These are phyloP conservation scores for Candida piceae DNA, from an alignment of 805 yeast genomes.

Conservation along the genomic window DNA sequence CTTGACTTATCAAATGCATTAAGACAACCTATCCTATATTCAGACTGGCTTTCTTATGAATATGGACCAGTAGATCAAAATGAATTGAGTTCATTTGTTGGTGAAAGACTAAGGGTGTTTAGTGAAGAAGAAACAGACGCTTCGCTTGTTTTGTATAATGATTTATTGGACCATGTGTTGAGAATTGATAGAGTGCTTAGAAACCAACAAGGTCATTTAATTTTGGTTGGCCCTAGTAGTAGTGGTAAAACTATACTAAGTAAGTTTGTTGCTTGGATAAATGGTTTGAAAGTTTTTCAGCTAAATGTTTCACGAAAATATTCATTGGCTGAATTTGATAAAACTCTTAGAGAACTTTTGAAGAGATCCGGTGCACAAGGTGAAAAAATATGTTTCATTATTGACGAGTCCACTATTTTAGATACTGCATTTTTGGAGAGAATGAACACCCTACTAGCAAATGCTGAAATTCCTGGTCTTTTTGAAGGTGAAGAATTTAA, in stretches of 20 bases:
- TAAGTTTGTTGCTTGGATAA: slow-evolving; percentile 87
- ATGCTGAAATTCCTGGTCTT: slow-evolving; percentile 87
- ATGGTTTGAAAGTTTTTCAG: slow-evolving; percentile 61
- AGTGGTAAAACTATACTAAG: slow-evolving; percentile 76
- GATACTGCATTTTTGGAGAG: slow-evolving; percentile 81
- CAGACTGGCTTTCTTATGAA: slow-evolving; percentile 67
- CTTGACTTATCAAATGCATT: slow-evolving; percentile 33
- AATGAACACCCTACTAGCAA: slow-evolving; percentile 90
- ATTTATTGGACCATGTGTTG: slow-evolving; percentile 66
- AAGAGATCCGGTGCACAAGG: slow-evolving; percentile 47
- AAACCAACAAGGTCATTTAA: slow-evolving; percentile 87
- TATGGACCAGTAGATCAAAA: slow-evolving; percentile 51
- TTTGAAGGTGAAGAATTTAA: slow-evolving; percentile 70
- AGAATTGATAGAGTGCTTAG: slow-evolving; percentile 76
- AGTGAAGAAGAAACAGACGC: slow-evolving; percentile 72
- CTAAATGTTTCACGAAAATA: slow-evolving; percentile 53
- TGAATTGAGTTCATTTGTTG: slow-evolving; percentile 49
- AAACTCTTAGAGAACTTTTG: slow-evolving; percentile 51
- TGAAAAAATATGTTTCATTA: slow-evolving; percentile 61
- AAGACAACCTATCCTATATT: slow-evolving; percentile 54
- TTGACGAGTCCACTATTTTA: slow-evolving; percentile 75
- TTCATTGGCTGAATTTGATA: slow-evolving; percentile 60
- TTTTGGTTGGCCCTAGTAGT: slow-evolving; percentile 76
- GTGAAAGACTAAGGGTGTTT: slow-evolving; percentile 62
- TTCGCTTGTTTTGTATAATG: slow-evolving; percentile 59